Base-by-base conservation (phyloP, 805 yeast genomes). In the Metschnikowia kunwiensis region DNA sequence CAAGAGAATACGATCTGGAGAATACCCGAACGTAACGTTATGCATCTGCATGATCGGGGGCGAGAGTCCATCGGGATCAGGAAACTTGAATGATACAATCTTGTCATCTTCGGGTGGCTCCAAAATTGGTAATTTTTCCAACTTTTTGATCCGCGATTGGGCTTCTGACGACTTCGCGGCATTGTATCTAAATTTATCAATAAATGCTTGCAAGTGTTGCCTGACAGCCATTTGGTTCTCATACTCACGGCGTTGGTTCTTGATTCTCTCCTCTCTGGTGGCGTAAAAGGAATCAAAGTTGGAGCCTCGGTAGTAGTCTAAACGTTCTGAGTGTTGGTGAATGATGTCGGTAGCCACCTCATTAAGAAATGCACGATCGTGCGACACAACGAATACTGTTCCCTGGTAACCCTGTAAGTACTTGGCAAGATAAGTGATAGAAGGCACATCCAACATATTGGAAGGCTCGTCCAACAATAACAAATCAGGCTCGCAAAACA, bases 391-490 rank as follows among this genome's bases (percentile, higher is more conserved):
- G 46, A 93, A 69, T 2, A 93, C 93, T 0, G 98, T 93, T 1
- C 96, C 77, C 36, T 95, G 89, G 59, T 93, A 93, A 6, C 86
- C 73, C 57, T 86, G 95, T 50, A 93, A 68, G 58, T 93, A 93
- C 50, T 85, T 79, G 8, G 97, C 91, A 57, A 93, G 73, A 60
- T 80, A 93, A 1, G 97, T 91, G 59, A 93, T 86, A 36, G 97
- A 89, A 19, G 98, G 99, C 61, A 93, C 96, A 78, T 93, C 99
- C 95, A 93, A 85, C 96, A 89, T 93, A 82, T 93, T 93, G 44
- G 97, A 89, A 55, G 99, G 99, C 75, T 93, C 99, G 77, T 93
- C 98, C 47, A 93, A 75, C 57, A 93, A 70, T 49, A 93, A 71
- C 47, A 93, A 71, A 61, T 93, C 98, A 0, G 98, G 98, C 58